phyloP scores from a whole-genome alignment of 768 basidiomycete genomes.

The Tephrocybe sp. region DNA sequence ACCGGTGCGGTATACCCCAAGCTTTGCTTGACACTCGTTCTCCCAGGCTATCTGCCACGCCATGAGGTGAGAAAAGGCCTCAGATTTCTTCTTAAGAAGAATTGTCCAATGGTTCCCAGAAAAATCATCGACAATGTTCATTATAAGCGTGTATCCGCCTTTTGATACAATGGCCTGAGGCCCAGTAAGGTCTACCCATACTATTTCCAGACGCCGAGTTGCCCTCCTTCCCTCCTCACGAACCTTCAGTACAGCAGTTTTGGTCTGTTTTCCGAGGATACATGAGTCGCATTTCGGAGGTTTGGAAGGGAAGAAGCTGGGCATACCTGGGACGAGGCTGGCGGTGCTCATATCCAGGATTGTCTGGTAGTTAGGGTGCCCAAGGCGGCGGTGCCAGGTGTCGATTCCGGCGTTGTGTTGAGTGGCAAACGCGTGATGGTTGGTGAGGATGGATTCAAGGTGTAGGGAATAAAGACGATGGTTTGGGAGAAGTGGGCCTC shows the following conservation, averaged over 20 bases:
- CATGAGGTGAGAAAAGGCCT: conserved; percentile 21
- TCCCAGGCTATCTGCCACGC: conserved; percentile 27
- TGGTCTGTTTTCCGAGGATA: conserved; percentile 37
- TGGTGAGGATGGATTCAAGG: no score
- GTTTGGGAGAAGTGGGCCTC: no score
- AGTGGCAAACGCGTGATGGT: no score
- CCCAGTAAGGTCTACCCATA: conserved; percentile 32
- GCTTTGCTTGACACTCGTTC: conserved; percentile 13
- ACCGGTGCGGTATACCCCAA: conserved; percentile 13
- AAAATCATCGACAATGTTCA: conserved; percentile 36
- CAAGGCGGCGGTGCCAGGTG: no score
- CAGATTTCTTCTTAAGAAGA: conserved; percentile 26
- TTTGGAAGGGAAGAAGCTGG: conserved; percentile 13
- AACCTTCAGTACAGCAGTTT: conserved; percentile 28
- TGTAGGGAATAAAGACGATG: no score
- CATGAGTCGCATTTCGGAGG: conserved; percentile 31
- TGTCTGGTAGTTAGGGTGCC: no score
- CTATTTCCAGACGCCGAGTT: conserved; percentile 22
- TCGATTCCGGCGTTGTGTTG: no score
- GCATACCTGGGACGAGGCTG: no score
- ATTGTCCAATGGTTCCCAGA: conserved; percentile 29
- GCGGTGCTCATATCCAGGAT: no score
- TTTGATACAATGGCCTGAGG: conserved; percentile 19
- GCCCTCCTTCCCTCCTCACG: conserved; percentile 23
- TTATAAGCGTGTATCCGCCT: conserved; percentile 9